Base-by-base conservation (phyloP, 495 filamentous ascomycete genomes). In the Penicilliopsis zonata region DNA sequence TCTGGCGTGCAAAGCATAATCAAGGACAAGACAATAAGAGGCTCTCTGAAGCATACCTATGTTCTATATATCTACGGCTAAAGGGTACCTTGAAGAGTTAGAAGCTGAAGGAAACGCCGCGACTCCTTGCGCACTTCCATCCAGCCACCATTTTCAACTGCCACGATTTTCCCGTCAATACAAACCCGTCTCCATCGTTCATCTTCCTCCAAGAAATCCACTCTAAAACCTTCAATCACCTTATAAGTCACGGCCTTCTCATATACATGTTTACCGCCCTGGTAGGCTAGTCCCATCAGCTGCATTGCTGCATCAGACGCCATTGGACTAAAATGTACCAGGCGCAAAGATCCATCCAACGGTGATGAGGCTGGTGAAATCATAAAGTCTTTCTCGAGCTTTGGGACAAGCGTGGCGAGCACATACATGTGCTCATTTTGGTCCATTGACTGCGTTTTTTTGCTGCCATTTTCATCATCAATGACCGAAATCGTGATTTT, bases 131-230 rank as follows among this genome's bases (percentile, higher is more conserved):
- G 44, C 12, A 92, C 62, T 31, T 75, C 69, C 55, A 90, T 71
- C 72, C 72, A 80, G 5, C 88, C 86, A 0, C 68, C 74, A 37
- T 67, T 42, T 27, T 76, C 74, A 12, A 94, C 49, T 34, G 65
- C 67, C 7, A 93, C 69, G 40, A 93, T 87, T 36, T 77, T 81
- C 9, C 88, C 88, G 58, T 96, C 88, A 14, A 96, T 61, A 47
- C 87, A 96, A 2, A 92, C 70, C 38, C 84, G 72, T 35, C 86
- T 60, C 86, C 85, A 94, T 39, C 72, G 61, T 25, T 71, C 62
- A 27, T 74, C 63, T 9, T 46, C 36, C 42, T 87, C 78, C 6
- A 64, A 36, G 22, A 92, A 74, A 20, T 75, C 63, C 18, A 94
- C 71, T 27, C 61, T 63, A 14, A 87, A 27, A 14, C 69, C 66